Conservation (phyloP, 192 early-diverging fungal species). For the Funneliformis geosporum region DNA sequence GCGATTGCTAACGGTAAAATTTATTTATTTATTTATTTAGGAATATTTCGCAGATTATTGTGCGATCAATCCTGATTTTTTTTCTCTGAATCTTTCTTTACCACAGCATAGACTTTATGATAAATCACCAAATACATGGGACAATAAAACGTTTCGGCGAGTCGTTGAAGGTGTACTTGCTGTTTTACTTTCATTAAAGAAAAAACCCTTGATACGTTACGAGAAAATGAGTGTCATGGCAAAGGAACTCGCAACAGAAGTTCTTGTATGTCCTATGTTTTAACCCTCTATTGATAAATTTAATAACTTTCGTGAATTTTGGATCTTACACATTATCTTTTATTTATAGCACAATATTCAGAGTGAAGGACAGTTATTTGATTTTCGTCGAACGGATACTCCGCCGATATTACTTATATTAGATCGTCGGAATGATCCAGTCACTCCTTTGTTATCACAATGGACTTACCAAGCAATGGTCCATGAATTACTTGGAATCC, state of each 20-base stretch:
- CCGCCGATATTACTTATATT: slow-evolving; percentile 88
- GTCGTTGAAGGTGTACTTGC: slow-evolving; percentile 78
- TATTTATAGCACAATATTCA: slow-evolving; percentile 71
- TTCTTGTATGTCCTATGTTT: slow-evolving; percentile 56
- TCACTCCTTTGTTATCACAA: slow-evolving; percentile 90
- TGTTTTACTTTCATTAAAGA: slow-evolving; percentile 82
- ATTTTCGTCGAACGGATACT: slow-evolving; percentile 76
- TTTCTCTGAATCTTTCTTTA: slow-evolving; percentile 70
- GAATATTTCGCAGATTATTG: slow-evolving; percentile 95
- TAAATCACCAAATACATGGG: slow-evolving; percentile 75
- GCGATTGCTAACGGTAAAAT: background rate
- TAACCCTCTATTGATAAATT: background rate
- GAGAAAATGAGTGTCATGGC: slow-evolving; percentile 82
- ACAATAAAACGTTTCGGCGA: slow-evolving; percentile 71
- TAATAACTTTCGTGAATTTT: background rate
- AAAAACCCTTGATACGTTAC: slow-evolving; percentile 90
- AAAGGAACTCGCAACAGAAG: slow-evolving; percentile 77
- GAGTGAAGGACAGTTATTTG: slow-evolving; percentile 72
- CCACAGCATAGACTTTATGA: slow-evolving; percentile 69
- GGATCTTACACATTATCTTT: background rate
- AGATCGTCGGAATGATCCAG: slow-evolving; percentile 94
- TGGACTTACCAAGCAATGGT: slow-evolving; percentile 99
- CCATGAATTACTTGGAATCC: slow-evolving; percentile 92
- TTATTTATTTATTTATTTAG: slow-evolving; percentile 32
- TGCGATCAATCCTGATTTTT: slow-evolving; percentile 80